These are phyloP conservation scores for Cercospora sp. DNA, from an alignment of 2,329 filamentous ascomycete genomes.

Conservation along the genomic window DNA sequence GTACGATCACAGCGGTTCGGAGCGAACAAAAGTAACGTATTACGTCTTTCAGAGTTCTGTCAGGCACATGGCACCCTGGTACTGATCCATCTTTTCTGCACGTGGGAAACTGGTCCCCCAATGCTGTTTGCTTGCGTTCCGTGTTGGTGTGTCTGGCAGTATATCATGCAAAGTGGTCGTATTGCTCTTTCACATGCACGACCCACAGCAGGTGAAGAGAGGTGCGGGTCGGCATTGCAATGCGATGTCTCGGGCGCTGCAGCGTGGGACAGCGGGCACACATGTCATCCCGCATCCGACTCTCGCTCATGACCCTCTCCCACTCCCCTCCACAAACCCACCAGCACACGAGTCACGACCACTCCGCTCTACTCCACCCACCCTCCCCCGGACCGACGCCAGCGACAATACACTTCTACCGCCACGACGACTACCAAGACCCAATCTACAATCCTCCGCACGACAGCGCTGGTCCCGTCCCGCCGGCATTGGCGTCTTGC, in stretches of 20 bases:
- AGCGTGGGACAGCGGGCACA: neutral
- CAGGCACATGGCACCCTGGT: neutral
- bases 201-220: neutral
- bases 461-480: neutral
- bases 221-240: neutral
- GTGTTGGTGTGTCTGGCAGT: neutral
- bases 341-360: neutral
- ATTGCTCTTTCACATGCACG: neutral
- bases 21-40: neutral
- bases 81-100: neutral
- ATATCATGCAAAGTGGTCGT: neutral
- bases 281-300: neutral
- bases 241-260: neutral
- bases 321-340: neutral
- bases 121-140: neutral
- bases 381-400: no score
- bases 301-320: neutral
- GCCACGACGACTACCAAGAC: neutral
- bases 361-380: neutral
- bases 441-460: neutral
- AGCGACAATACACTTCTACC: neutral
- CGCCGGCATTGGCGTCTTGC: neutral
- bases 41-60: neutral
- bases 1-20: slow-evolving; percentile 2
- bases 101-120: neutral